Evolutionary conservation across 106 monocot genomes (phyloP), one percentile per base, ranked within the genome.

Genomic region (Dioscorea dumetorum): DNA sequence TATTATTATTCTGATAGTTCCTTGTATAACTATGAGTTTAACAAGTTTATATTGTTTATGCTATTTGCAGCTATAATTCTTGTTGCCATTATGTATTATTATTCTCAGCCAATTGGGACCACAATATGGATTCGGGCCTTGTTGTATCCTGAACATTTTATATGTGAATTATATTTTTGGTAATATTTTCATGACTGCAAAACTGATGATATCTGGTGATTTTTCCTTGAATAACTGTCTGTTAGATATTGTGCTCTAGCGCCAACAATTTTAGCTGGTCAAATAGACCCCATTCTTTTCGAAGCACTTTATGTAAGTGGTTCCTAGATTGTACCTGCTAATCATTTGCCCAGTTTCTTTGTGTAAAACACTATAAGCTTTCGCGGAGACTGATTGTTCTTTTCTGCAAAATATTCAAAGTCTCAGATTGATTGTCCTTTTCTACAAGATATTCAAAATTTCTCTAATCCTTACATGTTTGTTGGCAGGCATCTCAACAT

Each of bases 241-340:
- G 16, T 73, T 70, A 95, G 95, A 84, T 95, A 88, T 80, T 86
- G 95, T 77, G 91, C 84, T 72, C 4, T 95, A 63, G 91, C 95
- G 49, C 95, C 91, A 67, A 95, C 81, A 8, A 33, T 95, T 56
- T 76, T 95, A 72, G 86, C 85, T 67, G 95, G 95, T 49, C 79
- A 82, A 67, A 88, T 95, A 71, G 83, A 95, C 19, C 91, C 95
- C 12, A 48, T 84, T 71, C 83, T 95, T 57, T 95, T 95, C 60
- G 95, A 95, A 95, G 86, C 86, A 17, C 68, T 95, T 64, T 95
- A 88, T 86, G 95, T 95, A 54, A 86, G 91, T 88, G 70, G 31
- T 24, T 34, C 33, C 15, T 72, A 13, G 50, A 52, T 20, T 15
- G 8, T 33, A 22, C 2, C 33, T 33, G 20, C 19, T 12, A 22